Evolutionary conservation across 768 basidiomycete species (phyloP), one percentile per base, ranked within the genome.

Genomic region (Coprinellus aureogranulatus): DNA sequence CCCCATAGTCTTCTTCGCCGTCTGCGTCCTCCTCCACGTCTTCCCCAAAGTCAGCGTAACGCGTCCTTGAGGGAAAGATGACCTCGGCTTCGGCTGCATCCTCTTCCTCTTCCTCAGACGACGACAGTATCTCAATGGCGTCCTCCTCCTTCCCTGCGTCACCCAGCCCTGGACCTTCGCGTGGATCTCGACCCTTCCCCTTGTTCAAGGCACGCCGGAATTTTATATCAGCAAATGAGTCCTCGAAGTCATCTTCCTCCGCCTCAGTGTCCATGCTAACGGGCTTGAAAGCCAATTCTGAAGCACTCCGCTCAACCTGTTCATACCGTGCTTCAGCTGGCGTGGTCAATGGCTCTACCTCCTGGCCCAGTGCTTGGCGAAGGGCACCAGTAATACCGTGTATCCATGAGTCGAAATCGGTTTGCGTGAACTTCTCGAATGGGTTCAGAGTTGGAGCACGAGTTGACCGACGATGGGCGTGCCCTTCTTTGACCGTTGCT

Each of bases 331-430:
- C 34, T 34, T 34, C 34, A 14, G 34, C 14, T 34, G 34, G 34
- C 14, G 34, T 34, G 34, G 47, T 14, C 14, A 9, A 26, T 42
- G 57, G 55, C 26, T 59, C 62, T 23, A 60, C 54, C 37, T 75
- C 80, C 47, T 80, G 78, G 0, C 83, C 82, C 9, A 90, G 74
- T 23, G 87, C 88, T 49, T 71, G 76, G 57, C 78, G 78, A 27
- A 90, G 71, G 51, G 81, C 74, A 59, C 76, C 68, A 0, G 84
- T 88, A 44, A 90, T 79, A 64, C 78, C 84, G 62, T 76, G 79
- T 62, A 90, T 85, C 84, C 84, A 90, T 65, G 78, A 74, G 75
- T 89, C 87, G 63, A 89, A 90, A 61, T 89, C 82, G 1, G 75
- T 72, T 65, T 84, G 78, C 1, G 85, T 77, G 67, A 90, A 87